phyloP scores from a whole-genome alignment of 805 yeast genomes.

The Ogataea pini region DNA sequence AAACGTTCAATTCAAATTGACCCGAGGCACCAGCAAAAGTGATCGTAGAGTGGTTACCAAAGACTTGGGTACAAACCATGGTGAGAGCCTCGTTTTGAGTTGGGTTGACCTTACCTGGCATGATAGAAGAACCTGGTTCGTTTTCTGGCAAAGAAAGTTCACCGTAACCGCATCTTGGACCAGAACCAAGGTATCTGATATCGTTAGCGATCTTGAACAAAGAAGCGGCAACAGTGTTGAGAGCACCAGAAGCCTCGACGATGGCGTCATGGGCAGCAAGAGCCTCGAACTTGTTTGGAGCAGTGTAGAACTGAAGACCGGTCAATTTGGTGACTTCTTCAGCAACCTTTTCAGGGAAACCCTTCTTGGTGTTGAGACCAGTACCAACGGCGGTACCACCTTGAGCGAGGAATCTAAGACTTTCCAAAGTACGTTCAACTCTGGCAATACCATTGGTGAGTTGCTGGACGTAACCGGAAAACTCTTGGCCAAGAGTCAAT shows the following conservation, averaged over 20 bases:
- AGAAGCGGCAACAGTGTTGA: constrained; percentile 92
- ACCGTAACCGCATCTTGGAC: constrained; percentile 99
- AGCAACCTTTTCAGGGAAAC: constrained; percentile 87
- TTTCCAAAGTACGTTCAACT: constrained; percentile 74
- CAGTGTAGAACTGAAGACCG: constrained; percentile 86
- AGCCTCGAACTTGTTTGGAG: constrained; percentile 99
- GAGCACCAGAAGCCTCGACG: constrained; percentile 96
- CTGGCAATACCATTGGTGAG: constrained; percentile 86
- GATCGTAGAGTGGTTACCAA: constrained; percentile 94
- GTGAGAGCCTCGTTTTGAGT: constrained; percentile 99
- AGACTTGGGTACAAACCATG: constrained; percentile 97
- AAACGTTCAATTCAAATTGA: constrained; percentile 96
- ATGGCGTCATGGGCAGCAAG: constrained; percentile 98
- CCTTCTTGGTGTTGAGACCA: constrained; percentile 91
- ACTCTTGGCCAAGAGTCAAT: constrained; percentile 95
- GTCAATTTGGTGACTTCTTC: constrained; percentile 81
- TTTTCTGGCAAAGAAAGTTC: constrained; percentile 94
- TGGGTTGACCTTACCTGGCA: constrained; percentile 99
- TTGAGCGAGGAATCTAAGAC: constrained; percentile 85
- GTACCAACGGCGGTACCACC: constrained; percentile 99
- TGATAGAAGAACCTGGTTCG: constrained; percentile 98
- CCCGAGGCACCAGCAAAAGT: constrained; percentile 99
- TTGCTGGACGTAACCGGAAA: constrained; percentile 95
- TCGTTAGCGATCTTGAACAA: constrained; percentile 96
- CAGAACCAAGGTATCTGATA: constrained; percentile 96